phyloP scores from a whole-genome alignment of 495 filamentous ascomycete species.

The Delitschia confertaspora region DNA sequence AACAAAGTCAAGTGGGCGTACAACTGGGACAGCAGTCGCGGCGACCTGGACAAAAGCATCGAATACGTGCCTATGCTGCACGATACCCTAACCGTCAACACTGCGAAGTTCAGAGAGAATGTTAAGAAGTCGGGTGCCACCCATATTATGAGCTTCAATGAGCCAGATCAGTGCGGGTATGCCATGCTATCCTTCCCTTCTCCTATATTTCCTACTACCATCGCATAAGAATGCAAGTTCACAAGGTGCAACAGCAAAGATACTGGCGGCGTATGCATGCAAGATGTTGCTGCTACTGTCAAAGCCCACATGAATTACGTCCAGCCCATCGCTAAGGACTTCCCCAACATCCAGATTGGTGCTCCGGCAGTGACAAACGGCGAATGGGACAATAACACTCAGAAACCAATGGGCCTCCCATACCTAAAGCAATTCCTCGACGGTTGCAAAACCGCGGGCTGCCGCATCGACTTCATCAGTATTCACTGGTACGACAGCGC shows the following conservation, averaged over 20 bases:
- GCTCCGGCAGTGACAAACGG: conserved; percentile 71
- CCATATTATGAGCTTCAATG: conserved; percentile 73
- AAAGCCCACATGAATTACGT: conserved; percentile 54
- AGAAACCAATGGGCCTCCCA: conserved; percentile 23
- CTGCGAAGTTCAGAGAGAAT: conserved; percentile 45
- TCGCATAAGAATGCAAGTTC: too few relatives aligned
- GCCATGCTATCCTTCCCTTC: too few relatives aligned
- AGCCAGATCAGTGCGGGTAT: conserved; percentile 60
- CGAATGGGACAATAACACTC: neutral
- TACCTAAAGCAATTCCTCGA: conserved; percentile 29
- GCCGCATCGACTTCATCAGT: conserved; percentile 30
- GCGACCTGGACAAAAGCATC: conserved; percentile 35
- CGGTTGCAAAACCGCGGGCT: conserved; percentile 25
- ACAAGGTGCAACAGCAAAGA: too few relatives aligned
- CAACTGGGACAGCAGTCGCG: conserved; percentile 52
- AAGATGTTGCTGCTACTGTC: conserved; percentile 47
- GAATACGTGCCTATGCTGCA: conserved; percentile 71
- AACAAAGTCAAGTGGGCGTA: conserved; percentile 58
- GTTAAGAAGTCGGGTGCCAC: conserved; percentile 48
- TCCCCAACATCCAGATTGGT: conserved; percentile 42
- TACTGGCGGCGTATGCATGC: conserved; percentile 52
- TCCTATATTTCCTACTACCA: too few relatives aligned
- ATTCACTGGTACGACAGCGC: conserved; percentile 32
- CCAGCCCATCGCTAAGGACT: conserved; percentile 44
- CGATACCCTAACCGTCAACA: conserved; percentile 45